Evolutionary conservation across 345 rosid species (phyloP), one percentile per base, ranked within the genome.

Genomic region (Trapa bicornis): DNA sequence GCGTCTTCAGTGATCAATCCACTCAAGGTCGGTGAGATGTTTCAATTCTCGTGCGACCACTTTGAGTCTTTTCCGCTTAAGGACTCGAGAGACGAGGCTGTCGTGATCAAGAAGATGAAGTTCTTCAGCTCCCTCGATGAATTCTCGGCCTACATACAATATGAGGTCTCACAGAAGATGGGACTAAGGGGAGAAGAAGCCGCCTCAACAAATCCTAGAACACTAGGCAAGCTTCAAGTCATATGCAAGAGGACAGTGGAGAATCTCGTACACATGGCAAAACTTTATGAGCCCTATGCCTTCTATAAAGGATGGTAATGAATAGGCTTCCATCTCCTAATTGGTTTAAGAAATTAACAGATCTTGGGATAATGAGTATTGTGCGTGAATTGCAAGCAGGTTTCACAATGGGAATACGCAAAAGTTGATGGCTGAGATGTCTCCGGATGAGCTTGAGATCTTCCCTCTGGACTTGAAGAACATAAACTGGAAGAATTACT

Each of bases 401-500:
- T 74, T 73, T 45, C 81, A 84, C n/a, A 72, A 65, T 16, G 66
- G 22, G 16, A 79, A 79, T 35, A 72, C 66, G 4, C 58, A 60
- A n/a, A 80, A 68, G 61, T 47, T 81, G 61, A 66, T 76, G 22
- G 58, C 69, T 11, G 73, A 73, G 4, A 45, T 76, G 76, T 73
- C 81, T 8, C 10, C 4, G 7, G 81, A 79, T 71, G 89, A 82
- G 73, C 64, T 8, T 66, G 61, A 38, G n/a, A 69, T 36, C 35
- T 81, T 80, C 56, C 73, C 65, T 2, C 70, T 79, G 1, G 73
- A 83, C 57, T 9, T 68, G n/a, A 69, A 53, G 41, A 37, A 61
- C 73, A 70, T 83, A 65, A 72, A 76, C 50, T 85, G 84, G 82
- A 45, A 70, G 70, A 42, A 81, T 70, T 81, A 74, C 71, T 50